Base-by-base conservation (phyloP, 441 rosid species). In the Euphorbia schlechtendalii region DNA sequence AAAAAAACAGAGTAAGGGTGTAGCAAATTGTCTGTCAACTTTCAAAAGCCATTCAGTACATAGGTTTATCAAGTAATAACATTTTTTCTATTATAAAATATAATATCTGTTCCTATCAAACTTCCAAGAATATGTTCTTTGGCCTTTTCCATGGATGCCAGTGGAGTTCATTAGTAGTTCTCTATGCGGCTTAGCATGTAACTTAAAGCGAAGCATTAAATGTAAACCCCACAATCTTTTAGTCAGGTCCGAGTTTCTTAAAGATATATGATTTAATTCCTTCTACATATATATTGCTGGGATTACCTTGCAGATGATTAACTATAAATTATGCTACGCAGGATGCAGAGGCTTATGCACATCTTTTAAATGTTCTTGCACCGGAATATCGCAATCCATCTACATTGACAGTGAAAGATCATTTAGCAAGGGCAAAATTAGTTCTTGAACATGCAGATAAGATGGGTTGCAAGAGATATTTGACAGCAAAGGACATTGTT, bases 331-430 rank as follows among this genome's bases (percentile, higher is more conserved):
- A 24, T 67, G 52, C 28, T 65, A 34, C 82, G 77, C 85, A 94
- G 99, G 97, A 90, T 74, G 98, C 90, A 43, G 99, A 87, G 80
- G 99, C 98, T 71, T 94, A 94, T 81, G 87, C 88, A 13, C 72
- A 87, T 77, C 92, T 94, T 80, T 78, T 94, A 66, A 94, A 86
- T 73, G 85, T 90, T 65, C 85, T 94, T 65, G 98, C 96, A 66
- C 96, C 98, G 56, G 99, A 94, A 77, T 83, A 76, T 69, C 80
- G 81, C 60, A 82, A 73, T 69, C 74, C 87, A 28, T 77, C 86
- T 27, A 84, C 85, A 30, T 70, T 87, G 74, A 67, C 81, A 8
- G 79, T 71, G 21, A 83, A 73, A 77, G 84, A 73, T 73, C 75
- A 87, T 55, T 71, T 83, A 67, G 76, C 80, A 72, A 83, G 96